Percentiles rank a stretch among this genome's conserved stretches.
These are phyloP conservation scores for Ophiostoma pallidulum DNA, from an alignment of 2,329 filamentous ascomycete genomes.

Conservation along the genomic window DNA sequence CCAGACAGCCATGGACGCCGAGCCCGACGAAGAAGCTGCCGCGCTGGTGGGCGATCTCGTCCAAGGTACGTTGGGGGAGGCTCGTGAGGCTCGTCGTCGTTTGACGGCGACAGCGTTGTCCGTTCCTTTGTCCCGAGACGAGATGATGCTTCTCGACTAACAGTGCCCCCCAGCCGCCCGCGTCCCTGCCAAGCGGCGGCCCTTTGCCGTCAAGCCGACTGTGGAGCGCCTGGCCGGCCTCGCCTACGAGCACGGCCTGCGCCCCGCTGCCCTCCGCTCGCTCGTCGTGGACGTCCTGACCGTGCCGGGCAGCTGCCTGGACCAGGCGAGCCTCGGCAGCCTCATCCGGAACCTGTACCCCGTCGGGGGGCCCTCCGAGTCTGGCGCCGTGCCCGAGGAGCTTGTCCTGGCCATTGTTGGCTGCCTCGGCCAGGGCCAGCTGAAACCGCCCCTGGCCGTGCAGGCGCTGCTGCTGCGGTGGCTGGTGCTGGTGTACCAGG, in stretches of 20 bases:
- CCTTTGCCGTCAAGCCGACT: conserved; percentile 50
- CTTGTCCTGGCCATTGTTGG: conserved; percentile 58
- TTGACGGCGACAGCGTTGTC: too few species aligned
- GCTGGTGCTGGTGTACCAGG: conserved; percentile 67
- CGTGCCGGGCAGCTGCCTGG: conserved; percentile 50
- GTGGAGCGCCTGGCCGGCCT: conserved; percentile 54
- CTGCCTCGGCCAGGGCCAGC: conserved; percentile 65
- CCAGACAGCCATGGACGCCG: conserved; percentile 12
- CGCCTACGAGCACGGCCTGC: conserved; percentile 60
- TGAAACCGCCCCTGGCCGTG: conserved; percentile 61
- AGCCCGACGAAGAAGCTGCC: conserved; percentile 13
- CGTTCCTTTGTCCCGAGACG: too few species aligned
- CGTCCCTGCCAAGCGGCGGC: conserved; percentile 56
- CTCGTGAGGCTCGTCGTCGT: too few species aligned
- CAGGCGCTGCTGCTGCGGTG: conserved; percentile 67
- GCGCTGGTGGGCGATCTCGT: conserved; percentile 16
- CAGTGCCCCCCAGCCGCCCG: conserved; percentile 39
- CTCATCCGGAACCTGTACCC: conserved; percentile 71
- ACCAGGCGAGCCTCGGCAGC: conserved; percentile 62
- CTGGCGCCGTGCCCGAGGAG: conserved; percentile 41
- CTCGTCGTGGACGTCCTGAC: conserved; percentile 59
- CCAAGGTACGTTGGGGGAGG: conserved; percentile 15
- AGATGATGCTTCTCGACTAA: not conserved
- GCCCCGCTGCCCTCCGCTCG: conserved; percentile 47
- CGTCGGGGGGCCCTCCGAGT: conserved; percentile 42